Percentiles rank a stretch among this genome's conserved stretches.
These are phyloP conservation scores for Penicillium odoratum DNA, from an alignment of 495 filamentous ascomycete species.

Conservation along the genomic window DNA sequence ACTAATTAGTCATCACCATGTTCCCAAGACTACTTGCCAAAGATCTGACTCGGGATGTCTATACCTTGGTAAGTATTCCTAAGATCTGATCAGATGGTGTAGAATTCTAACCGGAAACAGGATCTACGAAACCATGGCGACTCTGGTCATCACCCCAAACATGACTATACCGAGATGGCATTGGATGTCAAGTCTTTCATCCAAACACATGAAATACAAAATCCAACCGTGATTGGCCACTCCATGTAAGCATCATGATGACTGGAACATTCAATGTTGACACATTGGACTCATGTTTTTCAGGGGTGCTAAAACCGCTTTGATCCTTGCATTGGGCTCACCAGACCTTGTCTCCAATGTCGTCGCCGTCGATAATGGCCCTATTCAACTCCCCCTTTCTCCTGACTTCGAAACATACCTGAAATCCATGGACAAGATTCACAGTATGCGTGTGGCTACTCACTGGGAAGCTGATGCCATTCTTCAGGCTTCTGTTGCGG, in stretches of 20 bases:
- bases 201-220: constrained; percentile 57
- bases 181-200: constrained; percentile 77
- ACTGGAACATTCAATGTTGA: not conserved
- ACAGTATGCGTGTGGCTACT: constrained; percentile 49
- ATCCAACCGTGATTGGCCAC: constrained; percentile 58
- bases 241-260: constrained; percentile 15
- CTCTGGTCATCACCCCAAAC: constrained; percentile 64
- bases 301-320: constrained; percentile 84
- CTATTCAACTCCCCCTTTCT: constrained; percentile 64
- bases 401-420: constrained; percentile 71
- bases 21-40: constrained; percentile 5
- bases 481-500: constrained; percentile 63
- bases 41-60: constrained; percentile 13
- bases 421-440: constrained; percentile 70
- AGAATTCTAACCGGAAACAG: constrained; percentile 33
- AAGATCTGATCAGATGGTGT: not conserved
- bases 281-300: not conserved
- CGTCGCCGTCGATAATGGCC: constrained; percentile 81
- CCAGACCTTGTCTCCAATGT: constrained; percentile 60
- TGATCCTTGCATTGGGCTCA: constrained; percentile 68
- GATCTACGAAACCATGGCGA: constrained; percentile 89
- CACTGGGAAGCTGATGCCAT: constrained; percentile 72
- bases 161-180: constrained; percentile 77
- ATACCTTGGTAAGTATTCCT: constrained; percentile 10
- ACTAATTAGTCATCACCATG: not conserved